Evolutionary conservation across 257 asterid genomes (phyloP).

Genomic region (Nicotiana attenuata): DNA sequence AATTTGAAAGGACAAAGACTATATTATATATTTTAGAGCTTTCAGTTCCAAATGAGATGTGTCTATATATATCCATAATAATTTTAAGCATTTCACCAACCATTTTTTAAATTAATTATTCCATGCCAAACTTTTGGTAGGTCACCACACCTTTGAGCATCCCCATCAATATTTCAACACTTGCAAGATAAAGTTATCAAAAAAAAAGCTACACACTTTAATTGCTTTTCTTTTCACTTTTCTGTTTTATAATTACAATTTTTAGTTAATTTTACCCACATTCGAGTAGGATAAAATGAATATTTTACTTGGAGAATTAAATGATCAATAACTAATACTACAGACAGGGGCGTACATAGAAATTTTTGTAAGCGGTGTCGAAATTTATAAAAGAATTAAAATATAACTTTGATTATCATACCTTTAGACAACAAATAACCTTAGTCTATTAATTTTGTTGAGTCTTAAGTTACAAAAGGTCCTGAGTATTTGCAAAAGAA

Average conservation of each 20-base stretch:
- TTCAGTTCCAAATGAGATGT: background rate
- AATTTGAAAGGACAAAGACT: no score
- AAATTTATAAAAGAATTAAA: no score
- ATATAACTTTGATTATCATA: no score
- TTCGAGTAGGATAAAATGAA: background rate
- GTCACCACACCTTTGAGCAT: background rate
- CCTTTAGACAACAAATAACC: no score
- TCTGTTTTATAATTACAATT: background rate
- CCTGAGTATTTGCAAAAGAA: no score
- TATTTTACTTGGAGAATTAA: background rate
- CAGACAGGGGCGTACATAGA: no score
- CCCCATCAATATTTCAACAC: background rate
- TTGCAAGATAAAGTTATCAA: background rate
- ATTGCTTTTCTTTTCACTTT: background rate
- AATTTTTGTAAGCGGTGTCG: no score
- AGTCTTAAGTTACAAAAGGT: no score
- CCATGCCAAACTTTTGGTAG: constrained; percentile 12
- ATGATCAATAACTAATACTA: background rate
- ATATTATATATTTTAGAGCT: background rate
- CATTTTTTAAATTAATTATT: background rate
- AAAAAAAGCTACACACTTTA: background rate
- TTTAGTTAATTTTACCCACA: background rate
- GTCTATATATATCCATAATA: background rate
- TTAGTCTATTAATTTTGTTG: no score
- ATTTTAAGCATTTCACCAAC: background rate